Conservation (phyloP, 2,329 filamentous ascomycete species). For the Boeremia exigua region DNA sequence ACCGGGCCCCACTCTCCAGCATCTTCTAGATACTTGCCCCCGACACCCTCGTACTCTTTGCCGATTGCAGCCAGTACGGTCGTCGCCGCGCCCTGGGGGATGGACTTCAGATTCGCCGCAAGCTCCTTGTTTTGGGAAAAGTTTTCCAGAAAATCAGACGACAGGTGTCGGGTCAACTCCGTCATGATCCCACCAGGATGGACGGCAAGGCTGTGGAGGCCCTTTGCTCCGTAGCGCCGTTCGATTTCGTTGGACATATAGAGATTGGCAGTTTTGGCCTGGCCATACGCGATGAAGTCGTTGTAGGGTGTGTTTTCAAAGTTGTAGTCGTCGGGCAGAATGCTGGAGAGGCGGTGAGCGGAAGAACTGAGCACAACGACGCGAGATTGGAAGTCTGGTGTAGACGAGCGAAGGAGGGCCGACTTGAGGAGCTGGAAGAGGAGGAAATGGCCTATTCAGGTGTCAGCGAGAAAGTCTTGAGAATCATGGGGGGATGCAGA, state of each 20-base stretch:
- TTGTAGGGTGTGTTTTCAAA: conserved; percentile 42
- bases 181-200: conserved; percentile 26
- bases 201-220: conserved; percentile 48
- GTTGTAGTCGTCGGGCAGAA: conserved; percentile 53
- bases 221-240: conserved; percentile 53
- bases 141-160: not conserved
- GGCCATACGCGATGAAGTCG: conserved; percentile 52
- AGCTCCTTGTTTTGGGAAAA: not conserved
- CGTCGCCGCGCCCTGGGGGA: not conserved
- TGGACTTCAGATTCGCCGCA: not conserved
- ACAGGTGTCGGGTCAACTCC: not conserved
- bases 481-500: no score
- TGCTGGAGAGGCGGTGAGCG: conserved; percentile 44
- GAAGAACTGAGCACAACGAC: conserved; percentile 38
- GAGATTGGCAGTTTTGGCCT: conserved; percentile 60
- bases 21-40: not conserved
- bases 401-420: conserved; percentile 38
- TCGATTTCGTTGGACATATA: conserved; percentile 61
- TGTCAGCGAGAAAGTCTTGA: no score
- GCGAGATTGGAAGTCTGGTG: conserved; percentile 37
- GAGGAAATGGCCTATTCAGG: conserved; percentile 49
- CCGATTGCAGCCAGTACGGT: not conserved
- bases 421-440: conserved; percentile 52
- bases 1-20: not conserved
- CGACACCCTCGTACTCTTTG: not conserved